Conservation (phyloP, 2,329 filamentous ascomycete species). For the Curvularia verruculosa region DNA sequence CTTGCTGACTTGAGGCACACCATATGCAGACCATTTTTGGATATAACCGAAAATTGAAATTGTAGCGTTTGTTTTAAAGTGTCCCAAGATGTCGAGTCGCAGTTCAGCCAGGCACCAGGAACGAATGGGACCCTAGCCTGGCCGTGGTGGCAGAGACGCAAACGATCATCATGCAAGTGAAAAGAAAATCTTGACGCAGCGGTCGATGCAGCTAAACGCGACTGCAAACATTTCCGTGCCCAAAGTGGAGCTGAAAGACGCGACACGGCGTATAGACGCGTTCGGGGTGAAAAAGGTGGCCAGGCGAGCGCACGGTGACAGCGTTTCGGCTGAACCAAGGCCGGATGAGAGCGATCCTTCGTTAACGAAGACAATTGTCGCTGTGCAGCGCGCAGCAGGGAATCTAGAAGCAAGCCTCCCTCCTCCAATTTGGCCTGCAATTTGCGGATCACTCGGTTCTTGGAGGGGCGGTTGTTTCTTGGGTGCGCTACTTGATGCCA, state of each 20-base stretch:
- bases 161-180: conserved; percentile 33
- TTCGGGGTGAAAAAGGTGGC: conserved; percentile 26
- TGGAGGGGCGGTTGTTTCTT: not conserved
- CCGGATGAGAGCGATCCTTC: conserved; percentile 16
- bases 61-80: not conserved
- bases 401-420: not conserved
- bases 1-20: not conserved
- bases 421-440: not conserved
- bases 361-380: conserved; percentile 2
- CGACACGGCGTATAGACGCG: conserved; percentile 43
- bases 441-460: not conserved
- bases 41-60: not conserved
- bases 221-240: conserved; percentile 17
- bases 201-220: conserved; percentile 28
- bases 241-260: conserved; percentile 32
- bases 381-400: not conserved
- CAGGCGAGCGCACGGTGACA: conserved; percentile 33
- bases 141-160: conserved; percentile 13
- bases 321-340: conserved; percentile 24
- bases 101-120: not conserved
- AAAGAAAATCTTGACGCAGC: conserved; percentile 37
- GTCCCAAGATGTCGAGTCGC: not conserved
- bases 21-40: not conserved
- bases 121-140: conserved; percentile 3
- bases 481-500: not conserved